Evolutionary conservation across 2,329 filamentous ascomycete species (phyloP), one percentile per base, ranked within the genome.

Genomic region (Neobulgaria alba): DNA sequence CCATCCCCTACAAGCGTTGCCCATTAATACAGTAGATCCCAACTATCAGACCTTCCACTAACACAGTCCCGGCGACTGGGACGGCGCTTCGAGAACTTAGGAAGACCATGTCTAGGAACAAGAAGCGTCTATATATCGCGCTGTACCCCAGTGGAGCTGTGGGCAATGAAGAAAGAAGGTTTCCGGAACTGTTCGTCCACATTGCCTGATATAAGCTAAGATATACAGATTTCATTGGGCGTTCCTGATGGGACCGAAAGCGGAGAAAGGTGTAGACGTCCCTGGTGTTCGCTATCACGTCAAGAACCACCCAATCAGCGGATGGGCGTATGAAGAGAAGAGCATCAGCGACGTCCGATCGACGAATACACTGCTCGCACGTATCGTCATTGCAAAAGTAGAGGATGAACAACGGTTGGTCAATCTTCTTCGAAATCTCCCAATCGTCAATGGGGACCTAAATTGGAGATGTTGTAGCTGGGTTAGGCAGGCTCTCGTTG

Each of bases 91-190:
- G n/a, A n/a, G n/a, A n/a, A n/a, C n/a, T n/a, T n/a, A n/a, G n/a
- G n/a, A n/a, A n/a, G n/a, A n/a, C 23, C 12, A 26, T 26, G 23
- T 7, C 7, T 12, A 7, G n/a, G 5, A 34, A 17, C 5, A 35
- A 35, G 33, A n/a, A 35, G 3, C 15, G 17, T 4, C 18, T 35
- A 21, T 35, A 35, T 21, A 20, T 35, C 17, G 33, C 33, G 2
- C 33, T 35, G 7, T 35, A 35, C 9, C 7, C 33, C 17, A 35
- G 33, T 21, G 17, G 33, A 17, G 33, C 10, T 9, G 33, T 21
- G 33, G 18, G 18, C 5, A 35, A 35, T 17, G 32, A 34, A 34
- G 32, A 34, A 12, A 34, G 32, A 12, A 34, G 16, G 32, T 34
- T 15, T 16, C 14, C 10, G 16, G 5, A 3, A 34, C 32, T 34